phyloP scores from a whole-genome alignment of 176 grass and related monocot species.

The Aegilops speltoides region DNA sequence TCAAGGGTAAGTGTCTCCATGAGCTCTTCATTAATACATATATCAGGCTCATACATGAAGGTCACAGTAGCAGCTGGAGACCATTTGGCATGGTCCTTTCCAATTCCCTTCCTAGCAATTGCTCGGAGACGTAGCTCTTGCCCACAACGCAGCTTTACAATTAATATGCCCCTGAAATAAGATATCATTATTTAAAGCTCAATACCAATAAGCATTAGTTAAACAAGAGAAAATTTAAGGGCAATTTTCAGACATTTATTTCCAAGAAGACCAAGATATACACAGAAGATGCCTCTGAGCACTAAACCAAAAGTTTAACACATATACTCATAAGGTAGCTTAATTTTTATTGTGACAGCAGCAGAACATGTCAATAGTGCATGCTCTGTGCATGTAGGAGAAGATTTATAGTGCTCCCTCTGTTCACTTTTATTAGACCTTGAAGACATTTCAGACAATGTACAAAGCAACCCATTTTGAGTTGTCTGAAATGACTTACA shows the following conservation, averaged over 20 bases:
- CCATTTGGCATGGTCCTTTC: constrained; percentile 96
- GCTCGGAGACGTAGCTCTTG: constrained; percentile 95
- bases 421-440: too few species aligned
- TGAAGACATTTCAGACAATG: too few species aligned
- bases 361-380: not conserved
- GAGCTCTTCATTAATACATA: constrained; percentile 77
- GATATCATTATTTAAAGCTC: not conserved
- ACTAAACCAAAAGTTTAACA: not conserved
- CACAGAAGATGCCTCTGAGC: not conserved
- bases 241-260: not conserved
- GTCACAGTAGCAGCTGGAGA: constrained; percentile 91
- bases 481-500: too few species aligned
- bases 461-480: too few species aligned
- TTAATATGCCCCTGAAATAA: constrained; percentile 74
- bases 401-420: not conserved
- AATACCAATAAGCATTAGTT: not conserved
- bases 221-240: not conserved
- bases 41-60: constrained; percentile 97
- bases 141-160: constrained; percentile 84
- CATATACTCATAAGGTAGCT: not conserved
- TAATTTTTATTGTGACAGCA: not conserved
- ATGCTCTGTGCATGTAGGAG: not conserved
- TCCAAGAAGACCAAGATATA: not conserved
- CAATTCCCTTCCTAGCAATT: constrained; percentile 97
- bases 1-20: constrained; percentile 78